Percentiles rank a stretch among this genome's conserved stretches.
Conservation (phyloP, 495 filamentous ascomycete genomes). For the Penicillium pulvis region DNA sequence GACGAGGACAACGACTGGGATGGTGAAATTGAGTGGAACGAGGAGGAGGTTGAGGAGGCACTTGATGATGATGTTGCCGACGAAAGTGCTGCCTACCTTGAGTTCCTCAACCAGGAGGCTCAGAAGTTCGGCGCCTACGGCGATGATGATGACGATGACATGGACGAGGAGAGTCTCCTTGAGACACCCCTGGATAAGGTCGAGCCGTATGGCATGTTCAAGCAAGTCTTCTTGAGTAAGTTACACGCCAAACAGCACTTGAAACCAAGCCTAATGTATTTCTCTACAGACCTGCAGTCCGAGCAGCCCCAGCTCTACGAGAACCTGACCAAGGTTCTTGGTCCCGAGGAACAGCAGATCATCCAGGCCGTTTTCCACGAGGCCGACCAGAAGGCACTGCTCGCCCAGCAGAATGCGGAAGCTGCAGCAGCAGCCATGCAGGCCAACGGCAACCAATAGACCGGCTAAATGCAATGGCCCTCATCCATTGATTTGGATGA, state of each 20-base stretch:
- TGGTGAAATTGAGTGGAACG: slow-evolving; percentile 68
- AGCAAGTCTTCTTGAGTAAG: slow-evolving; percentile 78
- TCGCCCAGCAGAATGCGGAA: slow-evolving; percentile 41
- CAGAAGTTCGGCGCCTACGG: slow-evolving; percentile 74
- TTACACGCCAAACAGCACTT: slow-evolving; percentile 17
- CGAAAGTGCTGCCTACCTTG: slow-evolving; percentile 91
- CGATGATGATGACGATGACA: slow-evolving; percentile 80
- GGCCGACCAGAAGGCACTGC: slow-evolving; percentile 64
- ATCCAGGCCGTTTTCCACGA: slow-evolving; percentile 79
- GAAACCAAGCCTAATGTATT: slow-evolving; percentile 19
- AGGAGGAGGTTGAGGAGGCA: slow-evolving; percentile 58
- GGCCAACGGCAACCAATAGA: slow-evolving; percentile 42
- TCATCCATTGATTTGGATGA: slow-evolving; percentile 7
- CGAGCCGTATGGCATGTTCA: slow-evolving; percentile 90
- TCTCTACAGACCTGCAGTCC: slow-evolving; percentile 72
- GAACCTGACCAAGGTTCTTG: slow-evolving; percentile 74
- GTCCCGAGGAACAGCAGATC: slow-evolving; percentile 76
- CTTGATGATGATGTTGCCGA: slow-evolving; percentile 71
- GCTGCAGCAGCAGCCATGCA: slow-evolving; percentile 38
- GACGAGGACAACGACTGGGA: slow-evolving; percentile 71
- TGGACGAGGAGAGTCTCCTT: slow-evolving; percentile 88
- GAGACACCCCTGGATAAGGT: slow-evolving; percentile 94
- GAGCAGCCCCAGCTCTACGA: slow-evolving; percentile 89
- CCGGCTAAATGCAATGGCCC: slow-evolving; percentile 9
- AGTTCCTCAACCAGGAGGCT: slow-evolving; percentile 93